Evolutionary conservation across 495 filamentous ascomycete species (phyloP).

Genomic region (Massariosphaeria phaeospora): DNA sequence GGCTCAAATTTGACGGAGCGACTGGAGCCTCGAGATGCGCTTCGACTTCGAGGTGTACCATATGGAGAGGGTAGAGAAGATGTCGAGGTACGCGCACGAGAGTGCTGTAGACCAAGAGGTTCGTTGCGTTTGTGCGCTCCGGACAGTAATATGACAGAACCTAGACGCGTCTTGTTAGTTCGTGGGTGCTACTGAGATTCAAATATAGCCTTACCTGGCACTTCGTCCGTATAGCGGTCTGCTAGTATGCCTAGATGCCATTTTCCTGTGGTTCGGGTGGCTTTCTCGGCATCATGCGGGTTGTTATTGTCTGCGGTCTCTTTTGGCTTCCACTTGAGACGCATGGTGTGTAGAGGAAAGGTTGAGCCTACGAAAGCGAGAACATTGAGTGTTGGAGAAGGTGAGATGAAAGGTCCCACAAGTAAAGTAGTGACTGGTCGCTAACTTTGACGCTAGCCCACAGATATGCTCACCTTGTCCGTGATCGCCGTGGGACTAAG

Average conservation of each 20-base stretch:
- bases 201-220: constrained; percentile 59
- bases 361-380: too few species aligned
- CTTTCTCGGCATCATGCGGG: not conserved
- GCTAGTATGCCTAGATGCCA: constrained; percentile 7
- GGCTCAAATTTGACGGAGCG: constrained; percentile 30
- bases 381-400: too few species aligned
- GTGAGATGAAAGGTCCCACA: too few species aligned
- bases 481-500: too few species aligned
- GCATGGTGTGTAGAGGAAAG: too few species aligned
- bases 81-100: constrained; percentile 66
- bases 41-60: constrained; percentile 41
- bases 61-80: constrained; percentile 66
- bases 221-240: constrained; percentile 77
- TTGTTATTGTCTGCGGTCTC: too few species aligned
- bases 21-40: constrained; percentile 25
- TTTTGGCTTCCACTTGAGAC: too few species aligned
- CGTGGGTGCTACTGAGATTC: not conserved
- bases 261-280: not conserved
- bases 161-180: constrained; percentile 41
- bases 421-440: too few species aligned
- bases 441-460: too few species aligned
- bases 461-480: too few species aligned
- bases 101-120: constrained; percentile 72
- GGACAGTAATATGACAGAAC: constrained; percentile 75
- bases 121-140: constrained; percentile 63